Base-by-base conservation (phyloP, 2,329 filamentous ascomycete species). In the Scytalidium sp. region DNA sequence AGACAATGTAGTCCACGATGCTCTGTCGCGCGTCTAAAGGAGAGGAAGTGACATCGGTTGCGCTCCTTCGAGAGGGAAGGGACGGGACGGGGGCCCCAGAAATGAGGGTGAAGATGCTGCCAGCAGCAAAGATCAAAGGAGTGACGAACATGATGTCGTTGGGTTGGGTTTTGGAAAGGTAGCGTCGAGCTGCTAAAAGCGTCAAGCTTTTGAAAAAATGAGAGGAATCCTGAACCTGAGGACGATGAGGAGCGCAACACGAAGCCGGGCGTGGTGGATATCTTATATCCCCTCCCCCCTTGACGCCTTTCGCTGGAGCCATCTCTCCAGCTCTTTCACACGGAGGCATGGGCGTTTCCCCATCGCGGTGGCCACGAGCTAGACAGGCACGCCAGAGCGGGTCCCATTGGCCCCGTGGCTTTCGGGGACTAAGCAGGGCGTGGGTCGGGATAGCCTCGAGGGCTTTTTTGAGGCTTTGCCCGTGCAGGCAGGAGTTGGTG, bases 231-330 rank as follows among this genome's bases (percentile, higher is more conserved):
- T n/a, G 13, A 15, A n/a, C 32, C 32, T 36, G 32, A 36, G 13
- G 32, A 36, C 17, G 32, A n/a, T 36, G 32, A 15, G 4, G 32
- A 36, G 32, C 13, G 5, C 13, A 4, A 5, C 8, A 36, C 17
- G 32, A n/a, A 7, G 32, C 11, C 5, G 32, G 32, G 17, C 11
- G 15, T n/a, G 32, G 32, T 8, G 32, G 32, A 36, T 27, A 36
- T 36, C 32, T 36, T 36, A 36, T 36, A 36, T n/a, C 7, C 32
- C 32, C 32, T 36, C 32, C 13, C 32, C 13, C 13, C 75, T 79
- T 41, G 83, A 85, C 23, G 59, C 87, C 1, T 58, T 85, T 0
- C 83, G n/a, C 88, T 43, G 85, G 88, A 3, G 80, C 76, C 3
- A 76, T 80, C 21, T 88, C 86, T 0, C 88, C 91, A n/a, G n/a